Base-by-base conservation (phyloP, 23 red algal species). In the Agarophyton chilense region DNA sequence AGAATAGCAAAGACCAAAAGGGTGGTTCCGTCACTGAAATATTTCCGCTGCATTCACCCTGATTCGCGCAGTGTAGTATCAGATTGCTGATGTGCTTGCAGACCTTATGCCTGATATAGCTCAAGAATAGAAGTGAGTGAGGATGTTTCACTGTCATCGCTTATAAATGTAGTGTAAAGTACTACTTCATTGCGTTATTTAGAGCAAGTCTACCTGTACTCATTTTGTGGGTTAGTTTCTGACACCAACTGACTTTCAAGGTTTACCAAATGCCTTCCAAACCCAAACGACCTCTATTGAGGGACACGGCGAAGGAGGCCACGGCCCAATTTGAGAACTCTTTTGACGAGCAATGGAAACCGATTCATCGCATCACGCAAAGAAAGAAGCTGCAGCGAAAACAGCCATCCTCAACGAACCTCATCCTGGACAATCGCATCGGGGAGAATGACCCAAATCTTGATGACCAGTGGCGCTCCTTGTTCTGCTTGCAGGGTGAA, bases 41-140 rank as follows among this genome's bases (percentile, higher is more conserved):
- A 18, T 93, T 3, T 73, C 66, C 34, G 29, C 62, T 16, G 52
- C 66, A 0, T 18, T 72, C 16, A 46, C 85, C 16, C 84, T 35
- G 83, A 93, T 33, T 21, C 35, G 21, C 24, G 85, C 36, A 61
- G 75, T 18, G 76, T 90, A 66, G 58, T 52, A 33, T 36, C 90
- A 24, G 85, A 76, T 25, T 79, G 79, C 49, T n/a, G n/a, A n/a
- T n/a, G n/a, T n/a, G n/a, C n/a, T n/a, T n/a, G n/a, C n/a, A n/a
- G n/a, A n/a, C n/a, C 35, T 77, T 16, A 95, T 95, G 93, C 93
- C 93, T 39, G 93, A 95, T 62, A 85, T 95, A 29, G 82, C 93
- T 39, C 65, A 75, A 19, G 93, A 62, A 83, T 95, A 31, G 84
- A 89, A 62, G 93, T 84, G 18, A 65, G 90, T 25, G 93, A 91